Conservation (phyloP, 225 moss, liverwort and hornwort genomes). For the Rhytidiadelphus loreus region DNA sequence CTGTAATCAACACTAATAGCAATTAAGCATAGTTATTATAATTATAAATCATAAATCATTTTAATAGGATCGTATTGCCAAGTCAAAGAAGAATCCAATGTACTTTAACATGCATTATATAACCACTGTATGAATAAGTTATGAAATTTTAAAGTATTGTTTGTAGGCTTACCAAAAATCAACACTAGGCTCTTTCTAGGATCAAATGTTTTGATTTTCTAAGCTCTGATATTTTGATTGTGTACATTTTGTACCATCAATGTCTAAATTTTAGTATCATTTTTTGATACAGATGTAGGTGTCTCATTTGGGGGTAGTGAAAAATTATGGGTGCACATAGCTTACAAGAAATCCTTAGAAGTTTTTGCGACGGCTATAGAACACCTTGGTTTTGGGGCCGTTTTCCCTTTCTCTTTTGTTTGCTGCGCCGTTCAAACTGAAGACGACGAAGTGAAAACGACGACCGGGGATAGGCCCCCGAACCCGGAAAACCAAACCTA, state of each 20-base stretch:
- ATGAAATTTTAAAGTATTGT: neutral
- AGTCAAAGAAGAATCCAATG: neutral
- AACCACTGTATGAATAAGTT: rapidly evolving
- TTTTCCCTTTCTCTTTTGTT: neutral
- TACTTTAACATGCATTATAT: neutral
- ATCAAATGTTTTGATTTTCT: neutral
- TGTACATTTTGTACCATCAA: neutral
- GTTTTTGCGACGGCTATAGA: neutral
- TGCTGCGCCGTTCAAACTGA: neutral
- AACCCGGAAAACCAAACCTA: neutral
- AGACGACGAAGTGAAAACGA: neutral
- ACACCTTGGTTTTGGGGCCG: neutral
- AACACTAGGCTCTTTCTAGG: rapidly evolving
- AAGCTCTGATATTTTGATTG: neutral
- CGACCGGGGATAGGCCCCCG: neutral
- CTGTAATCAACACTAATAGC: neutral
- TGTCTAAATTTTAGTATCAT: neutral
- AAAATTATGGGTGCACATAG: neutral
- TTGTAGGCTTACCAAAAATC: neutral
- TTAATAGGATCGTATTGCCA: neutral
- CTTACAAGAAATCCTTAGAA: neutral
- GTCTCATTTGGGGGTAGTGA: neutral
- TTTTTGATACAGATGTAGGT: too few relatives aligned
- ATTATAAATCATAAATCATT: neutral
- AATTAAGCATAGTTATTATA: neutral